Evolutionary conservation across 2,329 filamentous ascomycete genomes (phyloP).

Genomic region (Sporothrix mexicana): DNA sequence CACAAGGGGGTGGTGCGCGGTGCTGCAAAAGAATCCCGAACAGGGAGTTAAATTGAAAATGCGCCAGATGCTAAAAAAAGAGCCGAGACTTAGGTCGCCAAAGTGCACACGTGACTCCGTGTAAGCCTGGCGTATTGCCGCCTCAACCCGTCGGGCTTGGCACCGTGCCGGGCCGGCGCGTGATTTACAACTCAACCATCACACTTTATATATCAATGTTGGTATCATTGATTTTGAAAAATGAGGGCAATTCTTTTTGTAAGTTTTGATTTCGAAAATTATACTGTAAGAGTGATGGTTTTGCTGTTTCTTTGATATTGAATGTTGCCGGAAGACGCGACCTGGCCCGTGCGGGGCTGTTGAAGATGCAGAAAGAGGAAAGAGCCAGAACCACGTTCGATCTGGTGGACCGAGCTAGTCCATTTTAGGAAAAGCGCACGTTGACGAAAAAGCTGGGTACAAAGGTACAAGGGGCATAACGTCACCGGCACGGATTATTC

Average conservation of each 20-base stretch:
- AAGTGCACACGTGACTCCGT: constrained; percentile 38
- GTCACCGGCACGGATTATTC: constrained; percentile 38
- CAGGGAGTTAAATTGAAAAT: constrained; percentile 21
- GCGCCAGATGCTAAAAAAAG: constrained; percentile 16
- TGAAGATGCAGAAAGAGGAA: constrained; percentile 26
- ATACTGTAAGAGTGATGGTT: neutral
- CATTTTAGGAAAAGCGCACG: constrained; percentile 12
- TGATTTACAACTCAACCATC: neutral
- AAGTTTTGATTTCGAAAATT: neutral
- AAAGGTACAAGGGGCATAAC: constrained; percentile 25
- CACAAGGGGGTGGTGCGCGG: constrained; percentile 16
- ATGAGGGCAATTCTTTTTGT: fast-evolving
- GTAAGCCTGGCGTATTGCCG: constrained; percentile 34
- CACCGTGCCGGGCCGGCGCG: constrained; percentile 33
- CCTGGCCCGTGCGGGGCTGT: constrained; percentile 34
- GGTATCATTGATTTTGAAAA: neutral
- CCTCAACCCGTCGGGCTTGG: constrained; percentile 22
- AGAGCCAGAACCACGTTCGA: neutral
- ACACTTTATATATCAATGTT: neutral
- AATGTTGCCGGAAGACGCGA: constrained; percentile 36
- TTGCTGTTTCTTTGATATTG: neutral
- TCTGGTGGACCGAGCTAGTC: constrained; percentile 22
- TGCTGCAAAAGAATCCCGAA: neutral
- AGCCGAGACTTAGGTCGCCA: constrained; percentile 23
- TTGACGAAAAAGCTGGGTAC: constrained; percentile 32